phyloP scores from a whole-genome alignment of 2,329 filamentous ascomycete species.

The Pezicula carpinea region DNA sequence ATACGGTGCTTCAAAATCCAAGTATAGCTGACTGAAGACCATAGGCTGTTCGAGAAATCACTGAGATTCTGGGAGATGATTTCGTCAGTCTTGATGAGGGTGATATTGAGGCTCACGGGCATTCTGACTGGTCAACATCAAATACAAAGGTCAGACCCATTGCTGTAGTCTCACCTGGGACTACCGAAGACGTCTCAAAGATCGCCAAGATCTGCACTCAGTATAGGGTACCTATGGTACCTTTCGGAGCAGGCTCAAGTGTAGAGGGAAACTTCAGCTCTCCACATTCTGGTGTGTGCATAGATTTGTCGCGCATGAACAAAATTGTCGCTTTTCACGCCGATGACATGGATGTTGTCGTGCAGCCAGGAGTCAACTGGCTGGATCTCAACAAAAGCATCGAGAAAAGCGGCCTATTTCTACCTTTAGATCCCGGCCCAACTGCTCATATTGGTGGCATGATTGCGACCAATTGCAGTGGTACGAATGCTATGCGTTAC shows the following conservation, averaged over 20 bases:
- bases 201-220: constrained; percentile 67
- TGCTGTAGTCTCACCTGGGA: constrained; percentile 57
- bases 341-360: constrained; percentile 86
- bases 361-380: constrained; percentile 85
- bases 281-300: constrained; percentile 77
- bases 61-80: constrained; percentile 39
- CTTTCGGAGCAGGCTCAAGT: constrained; percentile 72
- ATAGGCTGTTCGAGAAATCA: too few species aligned
- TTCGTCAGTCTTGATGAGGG: constrained; percentile 57
- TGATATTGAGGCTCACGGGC: constrained; percentile 54
- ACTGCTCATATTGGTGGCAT: constrained; percentile 75
- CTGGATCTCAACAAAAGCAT: constrained; percentile 73
- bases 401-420: constrained; percentile 72
- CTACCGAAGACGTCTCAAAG: constrained; percentile 53
- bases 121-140: constrained; percentile 59
- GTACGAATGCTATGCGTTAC: constrained; percentile 75
- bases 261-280: constrained; percentile 87
- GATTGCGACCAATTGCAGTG: constrained; percentile 73
- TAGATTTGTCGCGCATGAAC: constrained; percentile 87
- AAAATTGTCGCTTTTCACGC: constrained; percentile 72
- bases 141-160: constrained; percentile 56
- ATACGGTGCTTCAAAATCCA: too few species aligned
- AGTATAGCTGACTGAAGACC: too few species aligned
- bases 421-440: constrained; percentile 74
- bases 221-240: constrained; percentile 73